These are phyloP conservation scores for Microstegium vimineum DNA, from an alignment of 176 grass and related monocot species.

Conservation along the genomic window DNA sequence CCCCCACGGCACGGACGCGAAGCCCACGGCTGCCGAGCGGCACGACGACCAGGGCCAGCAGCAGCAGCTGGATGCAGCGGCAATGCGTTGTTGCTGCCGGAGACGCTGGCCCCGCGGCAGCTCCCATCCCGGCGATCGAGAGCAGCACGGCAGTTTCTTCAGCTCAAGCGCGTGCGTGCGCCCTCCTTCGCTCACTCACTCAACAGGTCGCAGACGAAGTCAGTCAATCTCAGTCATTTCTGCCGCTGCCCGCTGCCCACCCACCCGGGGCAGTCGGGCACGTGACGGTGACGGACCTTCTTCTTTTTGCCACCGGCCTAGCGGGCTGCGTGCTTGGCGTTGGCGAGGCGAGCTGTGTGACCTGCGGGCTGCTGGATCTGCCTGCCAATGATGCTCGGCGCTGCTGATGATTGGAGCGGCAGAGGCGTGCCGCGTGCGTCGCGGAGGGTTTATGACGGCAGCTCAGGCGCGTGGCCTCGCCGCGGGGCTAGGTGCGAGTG, in stretches of 20 bases:
- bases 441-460: not conserved
- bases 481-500: not conserved
- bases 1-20: not conserved
- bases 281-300: not conserved
- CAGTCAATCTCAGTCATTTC: not conserved
- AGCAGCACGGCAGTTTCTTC: not conserved
- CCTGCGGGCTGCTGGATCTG: no score
- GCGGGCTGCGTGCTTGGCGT: not conserved
- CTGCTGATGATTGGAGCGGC: not conserved
- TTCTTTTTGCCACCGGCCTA: not conserved
- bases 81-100: not conserved
- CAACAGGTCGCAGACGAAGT: not conserved
- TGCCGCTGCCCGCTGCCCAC: not conserved
- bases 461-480: not conserved
- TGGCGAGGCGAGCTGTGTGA: not conserved
- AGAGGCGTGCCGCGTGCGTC: slow-evolving; percentile 6
- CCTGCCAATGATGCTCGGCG: not conserved
- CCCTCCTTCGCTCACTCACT: no score
- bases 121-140: not conserved
- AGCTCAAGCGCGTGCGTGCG: not conserved
- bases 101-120: not conserved
- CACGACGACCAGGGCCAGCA: not conserved
- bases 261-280: not conserved
- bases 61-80: not conserved
- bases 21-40: not conserved